phyloP scores from a whole-genome alignment of 2,329 filamentous ascomycete genomes.

The Fusarium brachygibbosum region DNA sequence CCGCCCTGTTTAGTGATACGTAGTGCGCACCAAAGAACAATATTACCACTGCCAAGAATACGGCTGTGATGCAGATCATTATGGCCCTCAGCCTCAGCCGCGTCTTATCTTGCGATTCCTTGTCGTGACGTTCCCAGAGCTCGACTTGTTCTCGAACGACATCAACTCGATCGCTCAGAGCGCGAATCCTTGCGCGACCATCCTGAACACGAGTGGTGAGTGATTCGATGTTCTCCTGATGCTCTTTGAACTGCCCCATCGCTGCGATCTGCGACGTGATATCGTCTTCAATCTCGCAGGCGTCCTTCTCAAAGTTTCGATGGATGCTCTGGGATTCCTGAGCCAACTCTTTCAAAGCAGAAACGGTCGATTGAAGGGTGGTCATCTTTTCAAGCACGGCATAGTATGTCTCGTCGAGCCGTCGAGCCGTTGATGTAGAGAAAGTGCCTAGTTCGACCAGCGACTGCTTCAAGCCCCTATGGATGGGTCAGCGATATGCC shows the following conservation, averaged over 20 bases:
- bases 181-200: slow-evolving; percentile 71
- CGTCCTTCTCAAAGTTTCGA: slow-evolving; percentile 70
- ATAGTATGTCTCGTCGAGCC: slow-evolving; percentile 81
- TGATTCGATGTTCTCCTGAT: slow-evolving; percentile 72
- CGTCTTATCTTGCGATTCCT: slow-evolving; percentile 77
- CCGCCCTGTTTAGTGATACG: slow-evolving; percentile 26
- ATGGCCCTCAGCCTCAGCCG: slow-evolving; percentile 71
- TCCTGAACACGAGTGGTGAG: slow-evolving; percentile 72
- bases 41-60: slow-evolving; percentile 63
- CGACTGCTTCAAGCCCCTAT: slow-evolving; percentile 64
- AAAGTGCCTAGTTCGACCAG: slow-evolving; percentile 68
- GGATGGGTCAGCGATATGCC: slow-evolving; percentile 41
- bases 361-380: slow-evolving; percentile 73
- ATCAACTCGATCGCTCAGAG: slow-evolving; percentile 73
- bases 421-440: slow-evolving; percentile 72
- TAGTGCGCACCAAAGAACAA: slow-evolving; percentile 54
- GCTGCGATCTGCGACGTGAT: slow-evolving; percentile 70
- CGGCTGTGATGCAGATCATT: slow-evolving; percentile 70
- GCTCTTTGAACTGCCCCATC: slow-evolving; percentile 73
- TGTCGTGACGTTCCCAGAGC: slow-evolving; percentile 75
- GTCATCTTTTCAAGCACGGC: slow-evolving; percentile 77
- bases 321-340: slow-evolving; percentile 70
- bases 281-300: slow-evolving; percentile 70
- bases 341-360: slow-evolving; percentile 76
- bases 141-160: slow-evolving; percentile 74